Evolutionary conservation across 176 grass and related monocot genomes (phyloP).

Genomic region (Musa beccarii): DNA sequence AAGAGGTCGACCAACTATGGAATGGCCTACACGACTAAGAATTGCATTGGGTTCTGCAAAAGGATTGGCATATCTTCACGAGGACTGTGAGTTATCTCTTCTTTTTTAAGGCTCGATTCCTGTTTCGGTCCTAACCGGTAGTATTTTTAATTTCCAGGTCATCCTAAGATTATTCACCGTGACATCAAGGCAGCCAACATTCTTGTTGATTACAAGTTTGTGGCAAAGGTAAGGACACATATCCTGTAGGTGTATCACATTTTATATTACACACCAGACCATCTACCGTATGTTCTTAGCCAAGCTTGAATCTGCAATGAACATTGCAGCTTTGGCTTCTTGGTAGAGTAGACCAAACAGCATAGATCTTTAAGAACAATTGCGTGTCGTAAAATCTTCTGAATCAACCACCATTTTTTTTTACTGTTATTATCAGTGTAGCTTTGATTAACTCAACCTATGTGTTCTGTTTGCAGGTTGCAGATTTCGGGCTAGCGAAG

Average conservation of each 20-base stretch:
- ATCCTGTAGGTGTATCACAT: background rate
- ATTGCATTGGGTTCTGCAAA: slow-evolving; percentile 36
- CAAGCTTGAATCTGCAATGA: too few species aligned
- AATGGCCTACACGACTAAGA: slow-evolving; percentile 10
- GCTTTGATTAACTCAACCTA: background rate
- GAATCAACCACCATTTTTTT: too few species aligned
- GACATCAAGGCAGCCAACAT: slow-evolving; percentile 70
- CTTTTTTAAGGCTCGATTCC: background rate
- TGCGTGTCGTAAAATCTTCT: too few species aligned
- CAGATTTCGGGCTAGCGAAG: slow-evolving; percentile 97
- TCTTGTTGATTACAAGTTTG: slow-evolving; percentile 18
- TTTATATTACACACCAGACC: background rate
- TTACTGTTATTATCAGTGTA: background rate
- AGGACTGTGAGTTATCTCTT: slow-evolving; percentile 38
- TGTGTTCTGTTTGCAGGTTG: slow-evolving; percentile 49
- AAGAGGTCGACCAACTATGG: slow-evolving; percentile 15
- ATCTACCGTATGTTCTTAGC: background rate
- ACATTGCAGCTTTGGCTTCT: background rate
- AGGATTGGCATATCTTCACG: slow-evolving; percentile 50
- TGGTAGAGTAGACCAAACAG: slow-evolving; percentile 6
- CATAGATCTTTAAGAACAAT: background rate
- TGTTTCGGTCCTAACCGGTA: slow-evolving; percentile 24
- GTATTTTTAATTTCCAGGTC: slow-evolving; percentile 9
- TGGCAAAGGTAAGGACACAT: background rate
- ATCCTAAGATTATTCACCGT: slow-evolving; percentile 54